Base-by-base conservation (phyloP, 495 filamentous ascomycete genomes). In the Oidiodendron maius region DNA sequence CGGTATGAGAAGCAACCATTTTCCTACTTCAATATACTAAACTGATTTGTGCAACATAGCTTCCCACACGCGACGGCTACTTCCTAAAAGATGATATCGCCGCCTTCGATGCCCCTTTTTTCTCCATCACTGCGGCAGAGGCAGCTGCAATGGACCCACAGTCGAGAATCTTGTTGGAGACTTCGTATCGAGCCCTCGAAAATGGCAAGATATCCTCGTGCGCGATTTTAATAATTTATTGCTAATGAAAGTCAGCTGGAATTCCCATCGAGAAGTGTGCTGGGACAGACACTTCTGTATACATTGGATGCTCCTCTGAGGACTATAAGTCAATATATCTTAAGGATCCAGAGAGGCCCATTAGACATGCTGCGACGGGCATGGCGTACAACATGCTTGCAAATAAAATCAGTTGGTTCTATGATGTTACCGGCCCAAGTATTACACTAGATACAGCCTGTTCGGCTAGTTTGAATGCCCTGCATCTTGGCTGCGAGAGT, bases 111-210 rank as follows among this genome's bases (percentile, higher is more conserved):
- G 67, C 74, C 38, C 51, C 61, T 9, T 49, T 49, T 21, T 85
- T 52, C 82, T 82, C 65, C 71, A 72, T 56, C 69, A 82, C 53
- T 64, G 63, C 2, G 64, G 68, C 1, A 17, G n/a, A n/a, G n/a
- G n/a, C n/a, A n/a, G 79, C 79, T 70, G 28, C 76, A 17, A 37
- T 80, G 37, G 78, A 83, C 52, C 79, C 78, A 1, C 72, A 74
- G 58, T 72, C 77, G 25, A 64, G 77, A 21, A 52, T 75, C 40
- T 46, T 71, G 15, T 64, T 83, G 18, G 78, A 83, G 54, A 65
- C 67, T 6, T 65, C 74, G 9, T 81, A 76, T 52, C 71, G 72
- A 48, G 46, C 46, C 8, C 15, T 50, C 15, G 37, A 50, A 20
- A 49, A 30, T 30, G 44, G 35, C 18, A n/a, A 12, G 39, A n/a